Base-by-base conservation (phyloP, 495 filamentous ascomycete genomes). In the Physcia stellaris region DNA sequence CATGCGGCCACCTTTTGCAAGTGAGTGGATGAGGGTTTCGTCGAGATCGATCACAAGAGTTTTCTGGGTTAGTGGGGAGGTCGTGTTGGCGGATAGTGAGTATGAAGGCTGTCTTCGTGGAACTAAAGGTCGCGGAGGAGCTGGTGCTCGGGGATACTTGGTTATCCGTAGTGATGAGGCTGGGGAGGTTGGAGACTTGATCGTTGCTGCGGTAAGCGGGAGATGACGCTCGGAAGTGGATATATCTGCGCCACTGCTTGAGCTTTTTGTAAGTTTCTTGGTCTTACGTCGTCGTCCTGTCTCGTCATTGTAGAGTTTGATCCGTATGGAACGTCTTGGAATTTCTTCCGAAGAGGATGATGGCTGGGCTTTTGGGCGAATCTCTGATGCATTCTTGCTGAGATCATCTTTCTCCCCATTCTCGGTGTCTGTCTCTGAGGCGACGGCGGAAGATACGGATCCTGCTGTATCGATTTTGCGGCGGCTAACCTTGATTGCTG, bases 1-100 rank as follows among this genome's bases (percentile, higher is more conserved):
- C 86, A 94, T 95, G 28, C 86, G 75, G 24, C 88, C 87, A 20
- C 90, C 90, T 56, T 94, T 95, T 32, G 88, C 85, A 61, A 95
- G 79, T 55, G 86, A 94, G 63, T 98, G 90, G 51, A 98, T 96
- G 37, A 98, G 63, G 0, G 90, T 98, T 53, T 98, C 90, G 56
- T 98, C 90, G 12, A 98, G 73, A 55, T 98, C 90, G 20, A 98
- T 68, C 47, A 98, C 88, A 41, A 98, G 58, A 2, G 90, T 96
- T 61, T 98, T 98, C 54, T 87, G 79, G 0, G 61, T 61, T 15
- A 62, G 55, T 59, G 44, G 60, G 40, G 51, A 48, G 64, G 56
- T 55, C 57, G 39, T 55, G 51, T 40, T 61, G 60, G 43, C 56
- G 59, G 40, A 55, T 58, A 48, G 63, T 55, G 79, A 71, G 55